phyloP scores from a whole-genome alignment of 208 protist species.

The Porcisia hertigi region DNA sequence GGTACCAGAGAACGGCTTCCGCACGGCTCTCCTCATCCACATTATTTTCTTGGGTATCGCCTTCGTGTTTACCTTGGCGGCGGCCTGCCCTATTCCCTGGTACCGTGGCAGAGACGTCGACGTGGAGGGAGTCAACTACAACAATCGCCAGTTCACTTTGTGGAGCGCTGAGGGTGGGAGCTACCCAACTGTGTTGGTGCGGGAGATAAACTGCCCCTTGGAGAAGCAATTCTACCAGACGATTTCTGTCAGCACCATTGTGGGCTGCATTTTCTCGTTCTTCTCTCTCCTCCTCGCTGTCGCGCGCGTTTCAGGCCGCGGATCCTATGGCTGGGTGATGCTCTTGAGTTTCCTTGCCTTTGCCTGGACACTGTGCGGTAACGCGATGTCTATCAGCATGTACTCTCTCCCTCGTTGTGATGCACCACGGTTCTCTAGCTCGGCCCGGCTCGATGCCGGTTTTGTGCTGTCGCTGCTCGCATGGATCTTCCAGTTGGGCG shows the following conservation, averaged over 20 bases:
- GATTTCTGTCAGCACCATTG: constrained; percentile 51
- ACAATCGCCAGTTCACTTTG: constrained; percentile 41
- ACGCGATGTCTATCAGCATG: constrained; percentile 57
- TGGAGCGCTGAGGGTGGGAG: constrained; percentile 39
- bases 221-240: constrained; percentile 70
- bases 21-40: constrained; percentile 41
- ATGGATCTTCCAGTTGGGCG: constrained; percentile 54
- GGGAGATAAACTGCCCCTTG: constrained; percentile 37
- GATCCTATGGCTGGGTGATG: constrained; percentile 49
- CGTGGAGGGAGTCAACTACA: constrained; percentile 41
- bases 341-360: constrained; percentile 60
- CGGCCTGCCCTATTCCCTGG: constrained; percentile 54
- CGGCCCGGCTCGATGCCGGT: constrained; percentile 50
- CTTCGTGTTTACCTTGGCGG: constrained; percentile 44
- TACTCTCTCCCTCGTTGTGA: constrained; percentile 48
- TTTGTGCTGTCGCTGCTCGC: constrained; percentile 57
- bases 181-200: constrained; percentile 20
- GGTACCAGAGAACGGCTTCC: constrained; percentile 30
- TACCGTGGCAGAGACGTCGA: constrained; percentile 47
- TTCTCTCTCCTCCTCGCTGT: constrained; percentile 36
- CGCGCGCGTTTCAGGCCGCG: constrained; percentile 33
- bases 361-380: constrained; percentile 48
- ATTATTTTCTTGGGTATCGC: constrained; percentile 37
- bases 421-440: constrained; percentile 31
- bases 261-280: constrained; percentile 40